phyloP scores from a whole-genome alignment of 2,329 filamentous ascomycete genomes.

The Pseudofabraea citricarpa region DNA sequence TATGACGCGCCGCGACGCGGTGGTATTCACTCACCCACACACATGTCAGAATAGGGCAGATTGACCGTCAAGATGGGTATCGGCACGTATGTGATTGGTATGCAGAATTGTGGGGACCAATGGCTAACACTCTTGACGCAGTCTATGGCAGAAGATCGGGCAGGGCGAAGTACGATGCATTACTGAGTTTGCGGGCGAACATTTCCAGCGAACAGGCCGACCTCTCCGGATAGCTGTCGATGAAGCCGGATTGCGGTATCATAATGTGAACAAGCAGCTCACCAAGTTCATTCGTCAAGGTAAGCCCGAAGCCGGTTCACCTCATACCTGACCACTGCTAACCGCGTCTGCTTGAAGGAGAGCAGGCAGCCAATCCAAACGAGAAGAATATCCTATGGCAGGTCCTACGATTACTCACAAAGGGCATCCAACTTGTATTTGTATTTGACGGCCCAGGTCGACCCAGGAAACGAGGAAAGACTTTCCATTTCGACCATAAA shows the following conservation, averaged over 20 bases:
- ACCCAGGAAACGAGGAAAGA: constrained; percentile 73
- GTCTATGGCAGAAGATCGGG: constrained; percentile 5
- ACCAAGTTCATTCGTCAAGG: constrained; percentile 59
- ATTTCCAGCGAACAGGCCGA: constrained; percentile 60
- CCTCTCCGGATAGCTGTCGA: constrained; percentile 85
- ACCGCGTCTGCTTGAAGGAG: background rate
- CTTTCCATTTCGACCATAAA: constrained; percentile 25
- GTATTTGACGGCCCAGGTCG: constrained; percentile 78
- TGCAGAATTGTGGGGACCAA: too few relatives aligned
- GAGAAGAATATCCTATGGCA: constrained; percentile 65
- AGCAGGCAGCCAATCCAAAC: constrained; percentile 35
- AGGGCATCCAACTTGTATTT: constrained; percentile 76
- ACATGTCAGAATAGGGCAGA: too few relatives aligned
- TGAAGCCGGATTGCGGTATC: constrained; percentile 88
- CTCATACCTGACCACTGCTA: too few relatives aligned
- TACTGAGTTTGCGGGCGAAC: constrained; percentile 58
- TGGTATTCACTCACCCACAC: too few relatives aligned
- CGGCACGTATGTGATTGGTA: too few relatives aligned
- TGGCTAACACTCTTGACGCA: too few relatives aligned
- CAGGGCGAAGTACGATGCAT: constrained; percentile 5
- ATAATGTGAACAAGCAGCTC: constrained; percentile 74
- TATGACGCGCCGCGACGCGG: too few relatives aligned
- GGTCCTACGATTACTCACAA: constrained; percentile 65
- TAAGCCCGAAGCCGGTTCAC: too few relatives aligned
- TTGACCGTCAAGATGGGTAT: too few relatives aligned